These are phyloP conservation scores for Cercospora sesami DNA, from an alignment of 2,329 filamentous ascomycete genomes.

Conservation along the genomic window DNA sequence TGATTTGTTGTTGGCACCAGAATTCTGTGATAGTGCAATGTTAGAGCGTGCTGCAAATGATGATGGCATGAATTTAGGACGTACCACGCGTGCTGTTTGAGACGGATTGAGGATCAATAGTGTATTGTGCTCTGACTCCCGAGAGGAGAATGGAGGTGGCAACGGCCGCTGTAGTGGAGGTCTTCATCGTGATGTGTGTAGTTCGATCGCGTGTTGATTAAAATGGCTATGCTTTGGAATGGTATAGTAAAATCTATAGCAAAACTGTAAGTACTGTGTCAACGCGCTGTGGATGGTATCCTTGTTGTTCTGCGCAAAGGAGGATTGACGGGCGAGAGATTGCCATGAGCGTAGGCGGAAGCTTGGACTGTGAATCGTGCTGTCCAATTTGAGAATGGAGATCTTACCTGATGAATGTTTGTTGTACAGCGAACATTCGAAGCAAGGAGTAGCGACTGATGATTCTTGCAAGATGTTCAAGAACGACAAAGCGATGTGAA, in stretches of 20 bases:
- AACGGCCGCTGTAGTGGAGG: constrained; percentile 52
- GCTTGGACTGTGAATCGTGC: constrained; percentile 3
- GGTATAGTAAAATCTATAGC: not conserved
- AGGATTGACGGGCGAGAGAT: constrained; percentile 2
- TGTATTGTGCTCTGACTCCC: constrained; percentile 57
- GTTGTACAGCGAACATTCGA: constrained; percentile 1
- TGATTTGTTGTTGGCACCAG: constrained; percentile 67
- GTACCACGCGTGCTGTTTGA: constrained; percentile 39
- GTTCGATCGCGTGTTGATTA: not conserved
- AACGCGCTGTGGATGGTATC: not conserved
- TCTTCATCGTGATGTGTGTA: constrained; percentile 44
- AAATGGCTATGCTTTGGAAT: not conserved
- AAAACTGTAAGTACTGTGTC: constrained; percentile 14
- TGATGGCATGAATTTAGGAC: not conserved
- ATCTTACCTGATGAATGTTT: not conserved
- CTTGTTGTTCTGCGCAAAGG: not conserved
- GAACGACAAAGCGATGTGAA: not conserved
- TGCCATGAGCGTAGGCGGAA: not conserved
- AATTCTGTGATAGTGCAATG: constrained; percentile 21
- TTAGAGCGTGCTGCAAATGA: not conserved
- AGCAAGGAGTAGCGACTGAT: constrained; percentile 19
- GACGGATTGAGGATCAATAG: constrained; percentile 65
- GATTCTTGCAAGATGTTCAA: not conserved
- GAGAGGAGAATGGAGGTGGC: constrained; percentile 42
- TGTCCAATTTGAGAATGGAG: not conserved